Percentiles rank a stretch among this genome's conserved stretches.
Evolutionary conservation across 495 filamentous ascomycete genomes (phyloP).

Genomic region (Evernia prunastri): DNA sequence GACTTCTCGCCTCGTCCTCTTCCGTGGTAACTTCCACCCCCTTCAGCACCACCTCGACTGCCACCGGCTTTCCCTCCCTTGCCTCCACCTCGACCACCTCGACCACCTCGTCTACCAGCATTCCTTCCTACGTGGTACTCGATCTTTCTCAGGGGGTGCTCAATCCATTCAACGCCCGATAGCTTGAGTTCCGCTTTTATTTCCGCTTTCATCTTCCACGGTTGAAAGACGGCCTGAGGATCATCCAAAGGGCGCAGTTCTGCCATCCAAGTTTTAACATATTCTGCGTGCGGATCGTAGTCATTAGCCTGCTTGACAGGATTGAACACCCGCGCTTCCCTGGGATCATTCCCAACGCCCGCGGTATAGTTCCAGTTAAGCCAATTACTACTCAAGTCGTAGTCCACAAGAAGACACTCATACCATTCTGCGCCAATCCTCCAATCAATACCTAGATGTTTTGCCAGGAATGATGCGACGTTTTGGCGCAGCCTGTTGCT

Average conservation of each 20-base stretch:
- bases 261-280: slow-evolving; percentile 59
- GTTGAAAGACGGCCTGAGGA: slow-evolving; percentile 55
- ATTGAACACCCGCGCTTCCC: slow-evolving; percentile 62
- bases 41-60: slow-evolving; percentile 23
- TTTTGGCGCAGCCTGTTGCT: slow-evolving; percentile 67
- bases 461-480: slow-evolving; percentile 61
- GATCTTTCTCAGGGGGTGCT: slow-evolving; percentile 51
- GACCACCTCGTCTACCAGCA: slow-evolving; percentile 26
- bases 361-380: slow-evolving; percentile 72
- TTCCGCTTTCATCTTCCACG: slow-evolving; percentile 50
- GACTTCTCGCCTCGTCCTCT: slow-evolving; percentile 26
- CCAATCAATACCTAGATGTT: slow-evolving; percentile 69
- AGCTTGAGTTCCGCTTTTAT: slow-evolving; percentile 47
- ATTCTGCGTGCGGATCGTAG: slow-evolving; percentile 59
- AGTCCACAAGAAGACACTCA: slow-evolving; percentile 61
- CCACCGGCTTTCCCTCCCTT: slow-evolving; percentile 25
- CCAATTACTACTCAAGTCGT: slow-evolving; percentile 68
- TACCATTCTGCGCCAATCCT: slow-evolving; percentile 73
- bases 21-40: slow-evolving; percentile 20
- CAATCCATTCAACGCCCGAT: slow-evolving; percentile 45
- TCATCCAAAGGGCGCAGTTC: slow-evolving; percentile 50
- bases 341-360: slow-evolving; percentile 68
- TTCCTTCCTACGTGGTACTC: slow-evolving; percentile 44
- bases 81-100: slow-evolving; percentile 23
- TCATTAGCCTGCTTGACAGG: slow-evolving; percentile 52